Conservation (phyloP, 352 stramenopile species). For the Phytophthora chlamydospora region DNA sequence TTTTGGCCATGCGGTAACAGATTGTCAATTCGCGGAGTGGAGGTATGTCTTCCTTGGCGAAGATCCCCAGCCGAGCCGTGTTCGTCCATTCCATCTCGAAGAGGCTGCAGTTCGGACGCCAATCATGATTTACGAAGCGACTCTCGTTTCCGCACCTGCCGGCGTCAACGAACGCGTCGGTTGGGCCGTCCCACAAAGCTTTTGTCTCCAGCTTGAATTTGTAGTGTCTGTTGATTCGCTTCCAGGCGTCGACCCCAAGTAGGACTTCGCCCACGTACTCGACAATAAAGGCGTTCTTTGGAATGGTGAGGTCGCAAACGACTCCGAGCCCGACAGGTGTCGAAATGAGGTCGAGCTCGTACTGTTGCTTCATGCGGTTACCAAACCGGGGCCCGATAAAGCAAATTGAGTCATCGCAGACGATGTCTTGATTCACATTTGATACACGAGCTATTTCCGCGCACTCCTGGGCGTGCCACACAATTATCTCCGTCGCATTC, state of each 20-base stretch:
- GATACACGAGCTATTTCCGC: neutral
- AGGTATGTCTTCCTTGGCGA: too few species aligned
- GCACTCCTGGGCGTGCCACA: neutral
- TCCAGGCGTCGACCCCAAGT: neutral
- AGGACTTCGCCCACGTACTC: neutral
- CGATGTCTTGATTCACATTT: neutral
- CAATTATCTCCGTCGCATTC: neutral
- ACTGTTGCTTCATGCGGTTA: neutral
- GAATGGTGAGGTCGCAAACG: neutral
- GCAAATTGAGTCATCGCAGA: neutral
- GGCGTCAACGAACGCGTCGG: too few species aligned
- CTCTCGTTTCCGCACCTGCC: too few species aligned
- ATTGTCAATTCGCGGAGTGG: too few species aligned
- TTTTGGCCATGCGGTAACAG: too few species aligned
- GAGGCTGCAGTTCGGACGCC: too few species aligned
- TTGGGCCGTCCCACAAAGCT: too few species aligned
- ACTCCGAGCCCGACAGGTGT: neutral
- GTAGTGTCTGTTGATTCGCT: too few species aligned
- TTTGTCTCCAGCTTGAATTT: too few species aligned
- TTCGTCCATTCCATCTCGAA: too few species aligned
- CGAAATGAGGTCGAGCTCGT: neutral
- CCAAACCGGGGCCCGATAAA: neutral
- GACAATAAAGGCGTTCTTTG: neutral
- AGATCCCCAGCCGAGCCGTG: too few species aligned
- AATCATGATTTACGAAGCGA: too few species aligned